These are phyloP conservation scores for Malassezia slooffiae DNA, from an alignment of 1,284 basidiomycete genomes.

Conservation along the genomic window DNA sequence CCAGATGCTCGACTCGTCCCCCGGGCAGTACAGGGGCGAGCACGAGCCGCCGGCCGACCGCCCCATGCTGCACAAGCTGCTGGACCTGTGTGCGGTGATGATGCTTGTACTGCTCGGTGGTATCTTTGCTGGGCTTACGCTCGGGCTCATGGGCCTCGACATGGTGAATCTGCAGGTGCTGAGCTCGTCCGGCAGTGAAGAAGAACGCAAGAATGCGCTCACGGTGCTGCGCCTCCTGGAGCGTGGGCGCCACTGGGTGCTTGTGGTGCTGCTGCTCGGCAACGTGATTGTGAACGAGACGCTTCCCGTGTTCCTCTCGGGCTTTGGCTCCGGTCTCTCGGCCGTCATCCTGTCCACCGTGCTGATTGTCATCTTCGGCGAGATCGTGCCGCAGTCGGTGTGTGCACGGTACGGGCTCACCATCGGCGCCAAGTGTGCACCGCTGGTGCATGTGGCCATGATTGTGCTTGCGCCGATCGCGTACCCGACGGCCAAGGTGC, in stretches of 20 bases:
- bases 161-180: conserved; percentile 81
- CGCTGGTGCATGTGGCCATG: conserved; percentile 52
- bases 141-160: conserved; percentile 89
- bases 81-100: conserved; percentile 9
- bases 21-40: background rate
- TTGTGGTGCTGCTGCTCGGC: conserved; percentile 66
- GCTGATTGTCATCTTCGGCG: conserved; percentile 50
- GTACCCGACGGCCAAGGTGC: conserved; percentile 47
- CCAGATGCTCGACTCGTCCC: no score
- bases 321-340: conserved; percentile 38
- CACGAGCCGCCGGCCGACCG: background rate
- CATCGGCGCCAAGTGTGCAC: conserved; percentile 80
- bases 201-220: conserved; percentile 48
- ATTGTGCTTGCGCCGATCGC: conserved; percentile 49
- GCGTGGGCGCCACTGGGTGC: conserved; percentile 82
- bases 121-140: conserved; percentile 57
- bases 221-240: conserved; percentile 57
- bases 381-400: conserved; percentile 49
- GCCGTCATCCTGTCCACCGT: conserved; percentile 40
- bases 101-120: conserved; percentile 46
- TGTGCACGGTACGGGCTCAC: conserved; percentile 85
- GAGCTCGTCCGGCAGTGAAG: conserved; percentile 64
- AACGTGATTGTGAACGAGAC: conserved; percentile 64
- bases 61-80: background rate
- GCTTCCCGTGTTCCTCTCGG: conserved; percentile 47